Base-by-base conservation (phyloP, 176 grass and related monocot genomes). In the Oropetium thomaeum region DNA sequence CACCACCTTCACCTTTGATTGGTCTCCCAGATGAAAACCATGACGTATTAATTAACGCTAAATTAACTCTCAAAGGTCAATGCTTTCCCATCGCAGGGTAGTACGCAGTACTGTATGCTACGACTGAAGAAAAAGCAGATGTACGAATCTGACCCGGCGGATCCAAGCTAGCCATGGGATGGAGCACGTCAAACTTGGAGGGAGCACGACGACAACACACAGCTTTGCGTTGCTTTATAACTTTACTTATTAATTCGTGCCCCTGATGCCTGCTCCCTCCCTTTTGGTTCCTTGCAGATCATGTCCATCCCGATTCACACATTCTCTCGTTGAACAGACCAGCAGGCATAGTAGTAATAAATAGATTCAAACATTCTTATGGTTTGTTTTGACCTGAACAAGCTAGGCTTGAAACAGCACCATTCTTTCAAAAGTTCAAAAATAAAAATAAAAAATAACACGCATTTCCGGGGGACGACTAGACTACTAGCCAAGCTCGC, bases 1-100 rank as follows among this genome's bases (percentile, higher is more conserved):
- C 67, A 39, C n/a, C n/a, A n/a, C n/a, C n/a, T n/a, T n/a, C n/a
- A n/a, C 26, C 71, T 40, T 62, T 86, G 55, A 70, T 62, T 86
- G 55, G 63, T 69, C 40, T 22, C 49, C 49, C 20, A 10, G 10
- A 10, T 9, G n/a, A n/a, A 52, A 52, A 52, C 49, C n/a, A n/a
- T 3, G 49, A 22, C 49, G 49, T n/a, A n/a, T n/a, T n/a, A n/a
- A n/a, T n/a, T n/a, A n/a, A n/a, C n/a, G n/a, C n/a, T n/a, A n/a
- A n/a, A n/a, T n/a, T n/a, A 52, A 5, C 49, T 3, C 19, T 9
- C 49, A 47, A 22, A 22, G 49, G 49, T 23, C 49, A 22, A 23
- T 52, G n/a, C 49, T 52, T 52, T 52, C 20, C 11, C 20, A n/a
- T 22, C 20, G 17, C 17, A 8, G 4, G n/a, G n/a, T n/a, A n/a